Percentiles rank a stretch among this genome's conserved stretches.
These are phyloP conservation scores for Salinomyces thailandicus DNA, from an alignment of 2,329 filamentous ascomycete genomes.

Conservation along the genomic window DNA sequence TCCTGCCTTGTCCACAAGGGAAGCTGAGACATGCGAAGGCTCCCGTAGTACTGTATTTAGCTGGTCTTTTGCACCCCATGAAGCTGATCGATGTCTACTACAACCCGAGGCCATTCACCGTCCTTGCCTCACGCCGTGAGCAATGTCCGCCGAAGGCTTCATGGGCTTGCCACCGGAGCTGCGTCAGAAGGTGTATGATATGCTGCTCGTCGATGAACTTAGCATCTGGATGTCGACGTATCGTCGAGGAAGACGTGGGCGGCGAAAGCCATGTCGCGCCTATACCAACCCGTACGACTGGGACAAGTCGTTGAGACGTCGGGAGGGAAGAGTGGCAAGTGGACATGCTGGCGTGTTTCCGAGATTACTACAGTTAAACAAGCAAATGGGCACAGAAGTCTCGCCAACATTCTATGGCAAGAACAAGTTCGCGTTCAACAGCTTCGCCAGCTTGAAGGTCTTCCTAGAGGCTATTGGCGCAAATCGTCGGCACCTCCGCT, in stretches of 20 bases:
- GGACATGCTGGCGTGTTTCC: conserved; percentile 4
- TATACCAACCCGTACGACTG: background rate
- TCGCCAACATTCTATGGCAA: conserved; percentile 6
- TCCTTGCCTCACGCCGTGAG: too few relatives aligned
- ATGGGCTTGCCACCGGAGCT: conserved; percentile 14
- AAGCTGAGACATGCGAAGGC: conserved; percentile 5
- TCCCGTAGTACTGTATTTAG: conserved; percentile 4
- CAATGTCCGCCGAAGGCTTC: too few relatives aligned
- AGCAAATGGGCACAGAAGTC: conserved; percentile 10
- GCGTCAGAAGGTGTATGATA: conserved; percentile 7
- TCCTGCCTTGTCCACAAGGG: background rate
- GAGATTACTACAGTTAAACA: conserved; percentile 9
- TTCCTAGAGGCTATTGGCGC: conserved; percentile 3
- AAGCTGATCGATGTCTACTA: background rate
- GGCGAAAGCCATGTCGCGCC: conserved; percentile 3
- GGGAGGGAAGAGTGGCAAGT: conserved; percentile 4
- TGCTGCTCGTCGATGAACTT: conserved; percentile 4
- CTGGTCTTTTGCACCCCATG: conserved; percentile 6
- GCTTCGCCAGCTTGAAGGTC: background rate
- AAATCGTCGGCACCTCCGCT: conserved; percentile 5
- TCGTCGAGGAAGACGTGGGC: conserved; percentile 3
- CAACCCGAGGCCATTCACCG: too few relatives aligned
- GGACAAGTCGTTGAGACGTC: conserved; percentile 4
- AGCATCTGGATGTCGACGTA: conserved; percentile 2
- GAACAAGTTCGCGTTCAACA: conserved; percentile 4